Evolutionary conservation across 2,329 filamentous ascomycete genomes (phyloP).

Genomic region (Triangularia setosa): DNA sequence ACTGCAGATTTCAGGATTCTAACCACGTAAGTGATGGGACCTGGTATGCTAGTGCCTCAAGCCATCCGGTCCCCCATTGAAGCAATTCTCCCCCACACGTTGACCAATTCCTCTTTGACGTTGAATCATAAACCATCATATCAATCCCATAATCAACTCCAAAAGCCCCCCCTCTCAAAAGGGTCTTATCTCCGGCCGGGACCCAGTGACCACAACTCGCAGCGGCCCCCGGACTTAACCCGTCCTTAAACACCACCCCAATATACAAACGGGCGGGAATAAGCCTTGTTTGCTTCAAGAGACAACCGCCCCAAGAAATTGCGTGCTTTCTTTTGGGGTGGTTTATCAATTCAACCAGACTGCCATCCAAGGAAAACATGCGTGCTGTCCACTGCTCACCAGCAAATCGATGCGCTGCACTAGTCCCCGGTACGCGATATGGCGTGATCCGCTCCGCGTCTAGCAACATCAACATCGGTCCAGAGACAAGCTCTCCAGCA

Average conservation of each 20-base stretch:
- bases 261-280: not conserved
- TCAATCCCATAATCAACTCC: not conserved
- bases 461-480: conserved; percentile 24
- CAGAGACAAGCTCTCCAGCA: not conserved
- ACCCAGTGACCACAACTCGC: not conserved
- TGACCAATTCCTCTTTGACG: not conserved
- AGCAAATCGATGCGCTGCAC: not conserved
- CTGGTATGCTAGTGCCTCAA: too few species aligned
- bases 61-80: not conserved
- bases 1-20: too few species aligned
- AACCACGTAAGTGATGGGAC: too few species aligned
- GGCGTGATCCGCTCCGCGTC: conserved; percentile 27
- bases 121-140: not conserved
- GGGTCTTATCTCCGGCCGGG: not conserved
- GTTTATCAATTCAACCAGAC: not conserved
- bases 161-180: not conserved
- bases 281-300: not conserved
- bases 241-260: not conserved
- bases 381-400: not conserved
- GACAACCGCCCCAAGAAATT: not conserved
- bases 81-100: not conserved
- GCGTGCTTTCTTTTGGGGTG: not conserved
- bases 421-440: conserved; percentile 19
- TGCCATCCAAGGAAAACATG: not conserved
- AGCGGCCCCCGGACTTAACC: not conserved